Conservation (phyloP, 345 rosid genomes). For the Turritis glabra region DNA sequence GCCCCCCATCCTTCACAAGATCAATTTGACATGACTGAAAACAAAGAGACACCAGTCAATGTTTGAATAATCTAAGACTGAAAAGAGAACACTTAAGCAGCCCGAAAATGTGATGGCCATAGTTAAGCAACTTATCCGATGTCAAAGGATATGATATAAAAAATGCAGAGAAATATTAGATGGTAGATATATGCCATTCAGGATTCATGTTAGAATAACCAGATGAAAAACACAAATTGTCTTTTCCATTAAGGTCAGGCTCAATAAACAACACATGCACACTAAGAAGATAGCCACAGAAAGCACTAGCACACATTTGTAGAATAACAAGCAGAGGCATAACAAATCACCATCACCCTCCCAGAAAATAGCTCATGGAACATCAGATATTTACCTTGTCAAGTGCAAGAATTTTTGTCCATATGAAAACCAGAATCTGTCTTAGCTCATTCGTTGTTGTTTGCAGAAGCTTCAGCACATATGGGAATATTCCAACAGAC, state of each 20-base stretch:
- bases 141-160: conserved; percentile 12
- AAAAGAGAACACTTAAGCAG: conserved; percentile 12
- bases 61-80: conserved; percentile 5
- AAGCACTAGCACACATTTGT: conserved; percentile 9
- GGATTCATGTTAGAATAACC: conserved; percentile 12
- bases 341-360: conserved; percentile 9
- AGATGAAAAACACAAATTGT: conserved; percentile 5
- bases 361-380: conserved; percentile 15
- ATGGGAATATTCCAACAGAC: conserved; percentile 99
- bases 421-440: conserved; percentile 97
- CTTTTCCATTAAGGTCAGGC: not conserved
- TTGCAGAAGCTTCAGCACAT: conserved; percentile 91
- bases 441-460: conserved; percentile 92
- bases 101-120: not conserved
- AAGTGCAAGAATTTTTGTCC: conserved; percentile 99
- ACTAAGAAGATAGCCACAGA: conserved; percentile 14
- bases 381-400: conserved; percentile 68
- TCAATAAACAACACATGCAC: conserved; percentile 12
- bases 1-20: conserved; percentile 97
- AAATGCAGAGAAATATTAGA: not conserved
- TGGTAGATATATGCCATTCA: not conserved
- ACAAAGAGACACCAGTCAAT: conserved; percentile 37
- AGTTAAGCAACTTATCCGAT: not conserved
- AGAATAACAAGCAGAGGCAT: conserved; percentile 6
- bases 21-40: conserved; percentile 98